Base-by-base conservation (phyloP, 2,329 filamentous ascomycete genomes). In the Botrytis fabae region DNA sequence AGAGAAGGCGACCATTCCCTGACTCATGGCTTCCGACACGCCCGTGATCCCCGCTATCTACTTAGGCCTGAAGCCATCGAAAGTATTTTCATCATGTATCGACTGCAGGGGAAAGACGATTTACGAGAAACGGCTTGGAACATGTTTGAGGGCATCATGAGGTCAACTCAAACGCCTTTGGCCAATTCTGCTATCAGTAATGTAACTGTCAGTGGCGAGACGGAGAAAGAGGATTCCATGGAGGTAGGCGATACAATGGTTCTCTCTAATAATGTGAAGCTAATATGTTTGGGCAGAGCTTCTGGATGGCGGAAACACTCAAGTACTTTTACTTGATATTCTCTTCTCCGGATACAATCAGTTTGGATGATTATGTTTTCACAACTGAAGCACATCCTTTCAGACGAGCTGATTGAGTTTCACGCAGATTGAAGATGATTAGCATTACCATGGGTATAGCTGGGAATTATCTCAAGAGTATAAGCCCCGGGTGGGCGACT, bases 1-100 rank as follows among this genome's bases (percentile, higher is more conserved):
- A 60, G 18, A 32, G 71, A 66, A 28, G 73, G 71, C 14, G 38
- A 73, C 54, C 59, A 65, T 4, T 62, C 32, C 16, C 38, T 73
- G 20, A 61, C 54, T 22, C 62, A 72, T 40, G 76, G 76, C 25
- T 74, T 76, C 42, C 69, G 46, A n/a, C 46, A 59, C 18, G 62
- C 73, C n/a, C 48, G 59, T 14, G 75, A 74, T 68, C 42, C 68
- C 12, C 60, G 82, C 42, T 89, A 88, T 74, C 84, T 88, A 40
- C 82, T 89, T 40, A 83, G 86, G 78, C 89, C 89, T 25, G 89
- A 91, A 80, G 89, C 88, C 6, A 90, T 91, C 68, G 89, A 91
- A 80, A 89, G 87, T 20, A 87, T 91, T 25, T 91, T 89, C 81
- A 86, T 90, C 78, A 86, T 91, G 84, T 78, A 78, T 63, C 75